A percentile compares a stretch with the other conserved stretches of the same genome.
These are phyloP conservation scores for Penicillium canariense DNA, from an alignment of 495 filamentous ascomycete species.

Conservation along the genomic window DNA sequence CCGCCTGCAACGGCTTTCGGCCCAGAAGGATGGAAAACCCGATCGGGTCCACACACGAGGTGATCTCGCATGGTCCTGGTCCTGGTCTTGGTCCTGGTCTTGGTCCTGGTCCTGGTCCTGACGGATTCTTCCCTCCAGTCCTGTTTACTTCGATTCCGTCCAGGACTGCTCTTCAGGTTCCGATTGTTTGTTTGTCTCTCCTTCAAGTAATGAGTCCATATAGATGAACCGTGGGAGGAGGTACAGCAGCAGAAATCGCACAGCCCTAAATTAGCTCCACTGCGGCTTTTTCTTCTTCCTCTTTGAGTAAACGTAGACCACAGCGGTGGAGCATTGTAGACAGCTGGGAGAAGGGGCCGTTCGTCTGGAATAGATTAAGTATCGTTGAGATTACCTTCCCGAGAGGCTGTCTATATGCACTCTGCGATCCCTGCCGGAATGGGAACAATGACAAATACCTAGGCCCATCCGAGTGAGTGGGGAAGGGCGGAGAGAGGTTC, in stretches of 20 bases:
- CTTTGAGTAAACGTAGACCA: background rate
- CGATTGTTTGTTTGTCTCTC: background rate
- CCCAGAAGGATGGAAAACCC: slow-evolving; percentile 23
- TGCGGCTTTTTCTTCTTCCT: background rate
- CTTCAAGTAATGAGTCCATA: background rate
- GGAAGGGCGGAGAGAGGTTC: slow-evolving; percentile 21
- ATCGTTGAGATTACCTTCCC: slow-evolving; percentile 5
- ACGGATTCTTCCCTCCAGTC: background rate
- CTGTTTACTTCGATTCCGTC: background rate
- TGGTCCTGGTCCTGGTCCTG: background rate
- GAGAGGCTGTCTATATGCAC: slow-evolving; percentile 17
- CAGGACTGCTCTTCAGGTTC: background rate
- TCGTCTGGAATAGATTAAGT: slow-evolving; percentile 25
- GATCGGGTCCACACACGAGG: slow-evolving; percentile 32
- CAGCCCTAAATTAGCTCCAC: slow-evolving; percentile 2
- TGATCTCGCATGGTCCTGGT: slow-evolving; percentile 18
- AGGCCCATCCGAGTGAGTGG: slow-evolving; percentile 17
- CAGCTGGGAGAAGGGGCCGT: background rate
- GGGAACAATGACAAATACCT: slow-evolving; percentile 42
- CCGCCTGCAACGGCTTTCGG: slow-evolving; percentile 26
- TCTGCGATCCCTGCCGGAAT: slow-evolving; percentile 31
- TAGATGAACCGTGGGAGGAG: background rate
- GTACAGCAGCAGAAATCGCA: background rate
- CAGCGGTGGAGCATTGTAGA: background rate
- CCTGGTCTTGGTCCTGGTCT: background rate